Percentiles rank a stretch among this genome's conserved stretches.
These are phyloP conservation scores for Rhynchosporium secalis DNA, from an alignment of 2,329 filamentous ascomycete genomes.

Conservation along the genomic window DNA sequence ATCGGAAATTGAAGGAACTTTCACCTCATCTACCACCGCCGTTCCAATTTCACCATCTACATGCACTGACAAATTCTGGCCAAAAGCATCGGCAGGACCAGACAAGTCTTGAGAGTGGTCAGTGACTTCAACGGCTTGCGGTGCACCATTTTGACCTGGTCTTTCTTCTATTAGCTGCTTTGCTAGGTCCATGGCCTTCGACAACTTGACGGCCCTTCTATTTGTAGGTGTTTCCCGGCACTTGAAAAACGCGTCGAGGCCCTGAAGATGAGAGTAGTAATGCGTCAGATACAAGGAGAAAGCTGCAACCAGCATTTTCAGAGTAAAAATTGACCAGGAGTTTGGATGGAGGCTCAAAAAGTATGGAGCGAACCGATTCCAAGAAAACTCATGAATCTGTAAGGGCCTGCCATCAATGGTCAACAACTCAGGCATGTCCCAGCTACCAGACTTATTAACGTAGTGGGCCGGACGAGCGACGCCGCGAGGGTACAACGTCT, in stretches of 20 bases:
- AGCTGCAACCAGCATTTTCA: slow-evolving; percentile 6
- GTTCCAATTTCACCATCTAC: background rate
- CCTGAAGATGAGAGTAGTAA: slow-evolving; percentile 11
- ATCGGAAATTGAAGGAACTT: background rate
- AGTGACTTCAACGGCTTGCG: too few relatives aligned
- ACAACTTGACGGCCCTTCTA: background rate
- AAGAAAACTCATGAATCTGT: slow-evolving; percentile 22
- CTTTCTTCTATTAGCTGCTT: background rate
- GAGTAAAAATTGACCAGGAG: slow-evolving; percentile 7
- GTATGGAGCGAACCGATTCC: slow-evolving; percentile 16
- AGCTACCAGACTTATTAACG: background rate
- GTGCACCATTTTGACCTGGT: too few relatives aligned
- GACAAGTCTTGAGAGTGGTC: background rate
- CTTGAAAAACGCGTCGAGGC: background rate
- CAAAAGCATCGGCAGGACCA: background rate
- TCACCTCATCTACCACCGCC: slow-evolving; percentile 2
- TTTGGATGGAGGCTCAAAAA: slow-evolving; percentile 20
- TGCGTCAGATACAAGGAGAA: slow-evolving; percentile 16
- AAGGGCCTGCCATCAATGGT: slow-evolving; percentile 17
- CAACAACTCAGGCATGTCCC: slow-evolving; percentile 10
- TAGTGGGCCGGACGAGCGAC: background rate
- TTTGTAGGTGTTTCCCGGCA: slow-evolving; percentile 6
- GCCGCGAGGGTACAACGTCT: slow-evolving; percentile 12
- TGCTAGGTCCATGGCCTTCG: background rate
- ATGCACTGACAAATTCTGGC: background rate